A percentile compares a stretch with the other conserved stretches of the same genome.
phyloP scores from a whole-genome alignment of 2,329 filamentous ascomycete species.

The Phoma sp. region DNA sequence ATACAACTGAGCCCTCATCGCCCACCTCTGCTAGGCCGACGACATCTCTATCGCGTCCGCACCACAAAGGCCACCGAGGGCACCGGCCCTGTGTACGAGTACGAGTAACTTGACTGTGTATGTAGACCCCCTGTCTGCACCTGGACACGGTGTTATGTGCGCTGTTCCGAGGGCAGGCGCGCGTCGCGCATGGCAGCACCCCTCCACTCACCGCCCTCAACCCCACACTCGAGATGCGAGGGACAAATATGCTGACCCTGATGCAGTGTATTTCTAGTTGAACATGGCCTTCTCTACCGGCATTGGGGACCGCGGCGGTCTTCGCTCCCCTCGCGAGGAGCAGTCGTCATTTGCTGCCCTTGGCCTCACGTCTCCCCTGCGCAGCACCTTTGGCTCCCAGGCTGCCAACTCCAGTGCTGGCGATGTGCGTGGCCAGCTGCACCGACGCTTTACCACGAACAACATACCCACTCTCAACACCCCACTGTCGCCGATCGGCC shows the following conservation, averaged over 20 bases:
- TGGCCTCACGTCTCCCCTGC: slow-evolving; percentile 67
- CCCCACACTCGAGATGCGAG: slow-evolving; percentile 36
- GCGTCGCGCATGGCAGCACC: slow-evolving; percentile 25
- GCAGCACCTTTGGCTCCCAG: slow-evolving; percentile 64
- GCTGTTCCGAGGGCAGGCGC: slow-evolving; percentile 16
- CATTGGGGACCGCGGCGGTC: slow-evolving; percentile 75
- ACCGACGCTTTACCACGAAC: slow-evolving; percentile 90
- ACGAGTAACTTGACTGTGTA: slow-evolving; percentile 22
- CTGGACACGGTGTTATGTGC: slow-evolving; percentile 9
- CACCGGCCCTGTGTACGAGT: slow-evolving; percentile 37
- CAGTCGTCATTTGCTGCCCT: slow-evolving; percentile 72
- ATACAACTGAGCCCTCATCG: slow-evolving; percentile 23
- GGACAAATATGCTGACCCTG: slow-evolving; percentile 38
- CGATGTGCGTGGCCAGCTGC: slow-evolving; percentile 79
- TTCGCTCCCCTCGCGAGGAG: slow-evolving; percentile 78
- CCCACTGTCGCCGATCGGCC: slow-evolving; percentile 66
- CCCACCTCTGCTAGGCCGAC: slow-evolving; percentile 19
- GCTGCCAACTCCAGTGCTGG: slow-evolving; percentile 49
- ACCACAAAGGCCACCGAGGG: slow-evolving; percentile 30
- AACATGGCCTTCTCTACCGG: slow-evolving; percentile 71
- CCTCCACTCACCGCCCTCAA: slow-evolving; percentile 47
- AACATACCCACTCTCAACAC: slow-evolving; percentile 82
- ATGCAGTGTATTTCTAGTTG: slow-evolving; percentile 49
- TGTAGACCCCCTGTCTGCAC: slow-evolving; percentile 33
- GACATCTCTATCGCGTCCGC: slow-evolving; percentile 15